Percentiles rank a stretch among this genome's conserved stretches.
Evolutionary conservation across 164 flowering plant genomes (phyloP).

Genomic region (Annona cherimola): DNA sequence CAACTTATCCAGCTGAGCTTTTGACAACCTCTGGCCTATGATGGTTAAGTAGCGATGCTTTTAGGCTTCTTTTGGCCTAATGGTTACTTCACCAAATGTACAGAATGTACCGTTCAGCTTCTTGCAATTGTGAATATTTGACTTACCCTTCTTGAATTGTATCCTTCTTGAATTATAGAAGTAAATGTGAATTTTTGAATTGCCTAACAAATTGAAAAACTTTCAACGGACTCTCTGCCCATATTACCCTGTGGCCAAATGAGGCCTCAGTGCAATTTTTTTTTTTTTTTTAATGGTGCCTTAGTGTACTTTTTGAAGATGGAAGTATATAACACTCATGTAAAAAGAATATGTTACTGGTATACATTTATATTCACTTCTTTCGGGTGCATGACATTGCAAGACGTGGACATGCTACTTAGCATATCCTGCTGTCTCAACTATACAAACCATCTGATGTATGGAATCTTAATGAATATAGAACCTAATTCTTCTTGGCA

Average conservation of each 20-base stretch:
- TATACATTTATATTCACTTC: conserved; percentile 30
- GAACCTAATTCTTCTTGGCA: conserved; percentile 39
- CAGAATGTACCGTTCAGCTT: too few species aligned
- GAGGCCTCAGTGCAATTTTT: too few species aligned
- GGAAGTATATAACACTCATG: neutral
- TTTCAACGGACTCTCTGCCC: too few species aligned
- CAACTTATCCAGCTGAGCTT: neutral
- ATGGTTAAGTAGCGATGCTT: neutral
- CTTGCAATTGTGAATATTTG: too few species aligned
- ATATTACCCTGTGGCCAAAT: too few species aligned
- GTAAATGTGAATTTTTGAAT: too few species aligned
- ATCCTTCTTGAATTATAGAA: too few species aligned
- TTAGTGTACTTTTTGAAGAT: neutral
- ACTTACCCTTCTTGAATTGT: too few species aligned
- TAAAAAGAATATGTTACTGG: conserved; percentile 8
- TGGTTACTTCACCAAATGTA: too few species aligned
- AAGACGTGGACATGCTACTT: conserved; percentile 5
- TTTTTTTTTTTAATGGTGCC: too few species aligned
- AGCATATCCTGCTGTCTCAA: conserved; percentile 13
- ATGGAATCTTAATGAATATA: neutral
- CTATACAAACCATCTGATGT: conserved; percentile 21
- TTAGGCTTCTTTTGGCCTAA: too few species aligned
- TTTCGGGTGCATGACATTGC: conserved; percentile 6
- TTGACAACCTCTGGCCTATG: neutral
- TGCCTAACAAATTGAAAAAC: too few species aligned